Base-by-base conservation (phyloP, 2,329 filamentous ascomycete species). In the Raffaelea arxii region DNA sequence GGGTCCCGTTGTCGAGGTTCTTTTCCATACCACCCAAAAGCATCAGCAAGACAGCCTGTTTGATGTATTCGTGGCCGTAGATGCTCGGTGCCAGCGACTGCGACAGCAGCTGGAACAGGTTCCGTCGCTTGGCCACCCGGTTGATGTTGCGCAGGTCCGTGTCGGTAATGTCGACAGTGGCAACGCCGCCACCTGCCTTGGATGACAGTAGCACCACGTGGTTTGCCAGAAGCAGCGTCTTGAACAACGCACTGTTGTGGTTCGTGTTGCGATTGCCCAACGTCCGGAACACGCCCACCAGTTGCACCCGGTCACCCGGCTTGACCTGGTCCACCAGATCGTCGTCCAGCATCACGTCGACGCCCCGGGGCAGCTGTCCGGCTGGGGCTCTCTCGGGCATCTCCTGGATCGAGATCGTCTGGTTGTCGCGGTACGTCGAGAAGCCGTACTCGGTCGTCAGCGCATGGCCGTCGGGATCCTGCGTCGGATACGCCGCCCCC, bases 81-180 rank as follows among this genome's bases (percentile, higher is more conserved):
- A 98, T 98, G 67, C 90, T 96, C 0, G 92, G 92, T 2, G 92
- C 92, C 19, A 98, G 74, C 2, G 91, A 97, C 57, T 96, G 90
- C 1, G 92, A 92, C 6, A 98, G 75, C 38, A 98, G 71, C 46
- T 96, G 87, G 54, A 98, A 94, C 4, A 97, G 77, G 53, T 92
- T 90, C 66, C 83, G 90, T 66, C 92, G 92, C 72, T 97, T 98
- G 10, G 91, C 75, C 47, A 97, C 77, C 66, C 94, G 96, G 72
- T 97, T 97, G 72, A 98, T 98, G 62, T 98, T 97, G 57, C 92
- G 84, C 61, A 98, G 94, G 60, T 98, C 92, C 1, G 86, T 92
- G 63, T 97, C 92, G 18, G 92, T 97, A 56, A 98, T 95, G 5
- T 80, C 84, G 16, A 89, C 85, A 50, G 94, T 86, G 0, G 91